Evolutionary conservation across 2,329 filamentous ascomycete genomes (phyloP), one percentile per base, ranked within the genome.

Genomic region (Fusarium sp.): DNA sequence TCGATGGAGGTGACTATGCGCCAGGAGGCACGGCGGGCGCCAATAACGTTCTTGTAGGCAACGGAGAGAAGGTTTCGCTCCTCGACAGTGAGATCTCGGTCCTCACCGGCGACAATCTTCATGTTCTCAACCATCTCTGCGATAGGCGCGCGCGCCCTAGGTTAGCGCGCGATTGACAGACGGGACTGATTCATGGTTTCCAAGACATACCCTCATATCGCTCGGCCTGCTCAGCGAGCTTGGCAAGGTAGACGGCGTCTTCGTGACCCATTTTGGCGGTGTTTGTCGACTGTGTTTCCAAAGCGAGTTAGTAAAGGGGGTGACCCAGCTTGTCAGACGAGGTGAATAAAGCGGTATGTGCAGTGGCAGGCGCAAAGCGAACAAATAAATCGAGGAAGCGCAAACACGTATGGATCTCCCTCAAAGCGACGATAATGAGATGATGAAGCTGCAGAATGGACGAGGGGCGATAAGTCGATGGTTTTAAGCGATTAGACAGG

Each of bases 211-310:
- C 96, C 89, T 99, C 96, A 86, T 99, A 99, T 83, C 96, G 95
- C 91, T 99, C 96, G 85, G 96, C 96, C 91, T 99, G 96, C 92
- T 99, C 96, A 82, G 96, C 96, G 84, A 99, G 93, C 94, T 98
- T 98, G 86, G 96, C 96, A 83, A 98, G 92, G 86, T 98, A 98
- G 81, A 99, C 96, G 80, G 95, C 95, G 87, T 98, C 95, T 90
- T 98, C 95, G 89, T 97, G 94, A 90, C 93, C 94, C 95, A 98
- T 98, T 87, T 87, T 95, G 88, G 82, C 84, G 77, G 74, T 76
- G 69, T 77, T 69, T 75, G 63, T 56, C 58, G 66, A 73, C 73
- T 75, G 63, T 63, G 62, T 63, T 62, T 49, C 58, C 46, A 50
- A 53, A 53, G 54, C 31, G 34, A 63, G 71, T 74, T 73, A 73